A percentile compares a stretch with the other conserved stretches of the same genome.
phyloP scores from a whole-genome alignment of 352 stramenopile species.

The Pythium myriotylum region DNA sequence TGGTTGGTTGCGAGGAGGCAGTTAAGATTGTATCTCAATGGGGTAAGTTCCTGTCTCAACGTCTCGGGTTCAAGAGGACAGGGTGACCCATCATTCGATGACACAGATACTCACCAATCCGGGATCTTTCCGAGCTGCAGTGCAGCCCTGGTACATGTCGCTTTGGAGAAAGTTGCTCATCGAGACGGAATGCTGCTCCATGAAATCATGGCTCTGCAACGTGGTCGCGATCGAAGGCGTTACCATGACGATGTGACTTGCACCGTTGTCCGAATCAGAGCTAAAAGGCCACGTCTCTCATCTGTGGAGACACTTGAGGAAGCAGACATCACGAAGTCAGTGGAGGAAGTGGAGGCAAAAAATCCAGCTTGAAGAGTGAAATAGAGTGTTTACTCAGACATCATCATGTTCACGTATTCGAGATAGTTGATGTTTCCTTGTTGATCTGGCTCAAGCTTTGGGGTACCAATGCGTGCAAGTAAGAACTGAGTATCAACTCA shows the following conservation, averaged over 20 bases:
- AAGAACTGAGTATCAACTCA: too few relatives aligned
- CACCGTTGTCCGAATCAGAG: constrained; percentile 66
- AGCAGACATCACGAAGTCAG: constrained; percentile 2
- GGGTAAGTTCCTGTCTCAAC: constrained; percentile 39
- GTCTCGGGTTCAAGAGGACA: too few relatives aligned
- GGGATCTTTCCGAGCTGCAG: constrained; percentile 46
- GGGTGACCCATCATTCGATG: not conserved
- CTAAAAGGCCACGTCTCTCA: constrained; percentile 2
- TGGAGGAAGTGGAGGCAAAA: constrained; percentile 12
- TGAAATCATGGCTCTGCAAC: constrained; percentile 59
- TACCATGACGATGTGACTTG: constrained; percentile 85
- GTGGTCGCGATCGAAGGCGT: constrained; percentile 49
- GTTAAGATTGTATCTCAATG: constrained; percentile 71
- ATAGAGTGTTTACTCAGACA: constrained; percentile 65
- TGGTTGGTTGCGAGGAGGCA: constrained; percentile 66
- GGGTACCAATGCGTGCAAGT: too few relatives aligned
- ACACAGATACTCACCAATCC: constrained; percentile 13
- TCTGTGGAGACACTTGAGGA: constrained; percentile 22
- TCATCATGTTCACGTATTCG: constrained; percentile 96
- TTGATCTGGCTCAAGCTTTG: constrained; percentile 89
- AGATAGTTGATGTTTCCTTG: constrained; percentile 94
- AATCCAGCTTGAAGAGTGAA: constrained; percentile 10
- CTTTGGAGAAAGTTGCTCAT: constrained; percentile 70
- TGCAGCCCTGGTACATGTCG: constrained; percentile 66
- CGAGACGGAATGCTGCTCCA: constrained; percentile 71